phyloP scores from a whole-genome alignment of 371 early-diverging fungal species.

The Apophysomyces ossiformis region DNA sequence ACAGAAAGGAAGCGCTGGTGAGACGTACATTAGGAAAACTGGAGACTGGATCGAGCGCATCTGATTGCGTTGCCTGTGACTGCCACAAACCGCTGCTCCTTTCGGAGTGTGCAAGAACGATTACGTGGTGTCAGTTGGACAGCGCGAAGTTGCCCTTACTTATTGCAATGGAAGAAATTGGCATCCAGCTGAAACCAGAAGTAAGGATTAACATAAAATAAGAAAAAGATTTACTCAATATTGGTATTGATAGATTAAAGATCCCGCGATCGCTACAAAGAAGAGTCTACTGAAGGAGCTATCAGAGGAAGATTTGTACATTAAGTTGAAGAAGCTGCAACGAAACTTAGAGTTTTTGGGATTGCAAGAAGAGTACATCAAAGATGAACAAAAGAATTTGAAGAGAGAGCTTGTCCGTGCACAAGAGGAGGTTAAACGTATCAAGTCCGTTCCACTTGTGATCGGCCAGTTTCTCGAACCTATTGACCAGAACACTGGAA shows the following conservation, averaged over 20 bases:
- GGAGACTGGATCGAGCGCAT: too few species aligned
- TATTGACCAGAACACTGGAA: conserved; percentile 98
- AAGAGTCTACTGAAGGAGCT: conserved; percentile 54
- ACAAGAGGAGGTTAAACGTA: conserved; percentile 99
- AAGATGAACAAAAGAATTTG: conserved; percentile 98
- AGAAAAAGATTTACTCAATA: neutral
- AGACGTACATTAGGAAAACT: too few species aligned
- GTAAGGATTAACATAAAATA: conserved; percentile 19
- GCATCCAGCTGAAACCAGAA: conserved; percentile 39
- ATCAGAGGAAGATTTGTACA: conserved; percentile 87
- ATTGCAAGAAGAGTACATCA: conserved; percentile 99
- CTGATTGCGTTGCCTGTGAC: too few species aligned
- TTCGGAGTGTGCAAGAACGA: too few species aligned
- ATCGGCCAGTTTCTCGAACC: conserved; percentile 99
- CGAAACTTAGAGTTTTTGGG: conserved; percentile 96
- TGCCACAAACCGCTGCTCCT: too few species aligned
- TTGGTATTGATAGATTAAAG: conserved; percentile 25
- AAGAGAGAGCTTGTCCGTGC: conserved; percentile 95
- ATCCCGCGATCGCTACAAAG: conserved; percentile 28
- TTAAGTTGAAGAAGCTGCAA: conserved; percentile 92
- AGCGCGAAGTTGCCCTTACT: neutral
- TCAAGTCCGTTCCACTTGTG: conserved; percentile 98
- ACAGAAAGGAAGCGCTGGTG: too few species aligned
- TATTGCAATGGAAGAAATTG: conserved; percentile 49
- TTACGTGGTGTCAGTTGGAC: too few species aligned